phyloP scores from a whole-genome alignment of 495 filamentous ascomycete genomes.

The Xylaria venustula region DNA sequence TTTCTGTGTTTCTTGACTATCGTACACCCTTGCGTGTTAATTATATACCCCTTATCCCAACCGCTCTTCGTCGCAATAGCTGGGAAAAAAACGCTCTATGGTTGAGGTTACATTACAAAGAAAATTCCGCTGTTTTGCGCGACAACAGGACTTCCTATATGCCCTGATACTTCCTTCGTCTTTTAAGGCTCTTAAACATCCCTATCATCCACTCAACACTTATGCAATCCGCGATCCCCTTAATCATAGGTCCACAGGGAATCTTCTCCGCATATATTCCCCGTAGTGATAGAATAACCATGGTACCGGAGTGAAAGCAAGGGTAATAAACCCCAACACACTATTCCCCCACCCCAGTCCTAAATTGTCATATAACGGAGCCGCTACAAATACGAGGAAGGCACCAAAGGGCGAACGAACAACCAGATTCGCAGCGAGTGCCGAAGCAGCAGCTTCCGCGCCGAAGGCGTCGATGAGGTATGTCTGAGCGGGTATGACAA shows the following conservation, averaged over 20 bases:
- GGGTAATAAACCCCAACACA: conserved; percentile 56
- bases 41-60: no score
- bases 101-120: no score
- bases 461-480: conserved; percentile 52
- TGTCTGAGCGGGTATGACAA: conserved; percentile 40
- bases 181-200: no score
- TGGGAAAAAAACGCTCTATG: no score
- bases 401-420: conserved; percentile 51
- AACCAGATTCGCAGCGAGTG: conserved; percentile 41
- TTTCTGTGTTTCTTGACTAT: no score
- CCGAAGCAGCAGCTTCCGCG: conserved; percentile 48
- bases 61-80: no score
- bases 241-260: not conserved
- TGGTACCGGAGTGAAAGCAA: conserved; percentile 49
- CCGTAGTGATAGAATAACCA: conserved; percentile 38
- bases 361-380: conserved; percentile 49
- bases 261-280: conserved; percentile 30
- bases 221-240: no score
- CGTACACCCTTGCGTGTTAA: no score
- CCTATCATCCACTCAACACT: no score
- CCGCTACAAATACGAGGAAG: conserved; percentile 53
- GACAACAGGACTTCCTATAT: no score
- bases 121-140: no score
- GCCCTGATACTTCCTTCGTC: no score
- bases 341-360: conserved; percentile 60